Percentiles rank a stretch among this genome's conserved stretches.
Conservation (phyloP, 495 filamentous ascomycete species). For the Tetracladium marchalianum region DNA sequence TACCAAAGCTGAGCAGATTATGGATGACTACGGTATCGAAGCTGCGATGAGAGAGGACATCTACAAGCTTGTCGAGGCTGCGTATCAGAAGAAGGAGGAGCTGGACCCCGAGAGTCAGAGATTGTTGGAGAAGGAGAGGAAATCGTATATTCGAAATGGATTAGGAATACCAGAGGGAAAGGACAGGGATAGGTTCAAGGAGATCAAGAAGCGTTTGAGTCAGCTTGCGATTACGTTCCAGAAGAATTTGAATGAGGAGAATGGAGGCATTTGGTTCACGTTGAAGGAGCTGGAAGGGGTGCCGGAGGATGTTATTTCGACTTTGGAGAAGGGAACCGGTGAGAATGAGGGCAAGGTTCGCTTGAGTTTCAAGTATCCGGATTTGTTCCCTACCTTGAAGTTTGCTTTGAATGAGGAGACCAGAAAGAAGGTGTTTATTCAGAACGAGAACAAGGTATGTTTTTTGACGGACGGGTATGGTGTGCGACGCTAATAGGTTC, state of each 20-base stretch:
- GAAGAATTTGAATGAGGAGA: constrained; percentile 54
- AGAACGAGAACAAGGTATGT: constrained; percentile 47
- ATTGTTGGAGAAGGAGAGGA: constrained; percentile 47
- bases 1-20: constrained; percentile 48
- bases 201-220: constrained; percentile 52
- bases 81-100: constrained; percentile 31
- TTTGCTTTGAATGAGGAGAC: constrained; percentile 45
- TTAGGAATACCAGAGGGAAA: constrained; percentile 40
- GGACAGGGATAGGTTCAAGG: constrained; percentile 52
- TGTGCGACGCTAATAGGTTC: neutral
- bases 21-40: constrained; percentile 51
- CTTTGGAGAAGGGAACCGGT: constrained; percentile 60
- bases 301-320: constrained; percentile 42
- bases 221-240: constrained; percentile 46
- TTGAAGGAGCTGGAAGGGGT: constrained; percentile 48
- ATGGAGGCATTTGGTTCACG: constrained; percentile 50
- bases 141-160: constrained; percentile 46
- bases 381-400: constrained; percentile 50
- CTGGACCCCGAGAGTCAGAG: constrained; percentile 37
- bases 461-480: neutral
- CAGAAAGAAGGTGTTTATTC: constrained; percentile 44
- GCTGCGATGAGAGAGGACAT: constrained; percentile 52
- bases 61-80: constrained; percentile 45
- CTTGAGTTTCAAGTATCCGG: constrained; percentile 53
- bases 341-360: constrained; percentile 53